Conservation (phyloP, 306 rosid genomes). For the Acmispon strigosus region DNA sequence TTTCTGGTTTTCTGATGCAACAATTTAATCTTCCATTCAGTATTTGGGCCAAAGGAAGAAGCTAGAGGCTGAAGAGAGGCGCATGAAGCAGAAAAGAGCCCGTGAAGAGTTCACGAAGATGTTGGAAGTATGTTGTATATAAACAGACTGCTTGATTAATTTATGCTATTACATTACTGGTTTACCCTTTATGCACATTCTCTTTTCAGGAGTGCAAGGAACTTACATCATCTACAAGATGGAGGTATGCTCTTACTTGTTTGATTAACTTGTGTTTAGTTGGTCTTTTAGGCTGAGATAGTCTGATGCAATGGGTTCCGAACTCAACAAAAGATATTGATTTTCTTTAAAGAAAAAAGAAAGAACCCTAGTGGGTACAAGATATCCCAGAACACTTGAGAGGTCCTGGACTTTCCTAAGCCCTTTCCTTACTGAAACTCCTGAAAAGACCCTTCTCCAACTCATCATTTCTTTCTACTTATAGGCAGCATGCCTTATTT, state of each 20-base stretch:
- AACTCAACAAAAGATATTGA: no score
- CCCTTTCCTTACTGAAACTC: no score
- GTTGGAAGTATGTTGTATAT: conserved; percentile 74
- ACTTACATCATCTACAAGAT: conserved; percentile 84
- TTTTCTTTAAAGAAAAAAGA: no score
- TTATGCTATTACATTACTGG: conserved; percentile 11
- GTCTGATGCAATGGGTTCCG: no score
- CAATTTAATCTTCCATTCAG: conserved; percentile 38
- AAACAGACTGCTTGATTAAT: conserved; percentile 1
- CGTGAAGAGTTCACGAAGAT: conserved; percentile 93
- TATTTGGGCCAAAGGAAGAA: conserved; percentile 97
- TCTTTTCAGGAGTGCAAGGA: conserved; percentile 85
- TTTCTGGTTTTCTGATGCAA: conserved; percentile 20
- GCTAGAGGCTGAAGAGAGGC: conserved; percentile 96
- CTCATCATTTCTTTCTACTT: no score
- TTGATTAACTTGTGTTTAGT: conserved; percentile 8
- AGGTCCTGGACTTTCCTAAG: no score
- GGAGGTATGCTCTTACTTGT: conserved; percentile 55
- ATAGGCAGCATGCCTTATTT: no score
- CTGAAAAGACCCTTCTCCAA: no score
- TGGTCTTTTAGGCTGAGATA: conserved; percentile 3
- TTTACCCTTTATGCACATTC: conserved; percentile 1
- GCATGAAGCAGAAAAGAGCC: conserved; percentile 90
- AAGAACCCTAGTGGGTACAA: no score
- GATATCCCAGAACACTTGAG: no score